phyloP scores from a whole-genome alignment of 108 stramenopile genomes.

The Fragilaria crotonensis region DNA sequence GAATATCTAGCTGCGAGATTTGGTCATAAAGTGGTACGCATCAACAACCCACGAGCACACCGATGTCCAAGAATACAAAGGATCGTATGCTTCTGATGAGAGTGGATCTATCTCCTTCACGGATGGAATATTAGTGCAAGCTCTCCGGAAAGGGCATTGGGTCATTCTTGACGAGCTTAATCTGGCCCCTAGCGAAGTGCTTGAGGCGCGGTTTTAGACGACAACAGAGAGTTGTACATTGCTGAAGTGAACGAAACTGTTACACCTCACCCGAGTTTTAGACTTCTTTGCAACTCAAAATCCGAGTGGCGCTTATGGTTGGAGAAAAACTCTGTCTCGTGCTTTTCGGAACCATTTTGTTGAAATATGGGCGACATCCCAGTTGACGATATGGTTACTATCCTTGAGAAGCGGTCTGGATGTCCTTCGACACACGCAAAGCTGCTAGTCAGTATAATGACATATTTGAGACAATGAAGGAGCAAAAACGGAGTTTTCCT shows the following conservation, averaged over 20 bases:
- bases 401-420: constrained; percentile 80
- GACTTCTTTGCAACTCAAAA: constrained; percentile 99
- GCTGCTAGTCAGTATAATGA: constrained; percentile 87
- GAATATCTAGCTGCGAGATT: constrained; percentile 93
- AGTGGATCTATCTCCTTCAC: constrained; percentile 83
- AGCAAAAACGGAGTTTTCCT: constrained; percentile 86
- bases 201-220: constrained; percentile 97
- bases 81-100: constrained; percentile 84
- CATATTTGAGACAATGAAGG: constrained; percentile 71
- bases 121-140: constrained; percentile 97
- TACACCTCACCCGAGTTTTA: constrained; percentile 87
- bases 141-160: constrained; percentile 90
- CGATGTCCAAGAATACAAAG: constrained; percentile 98
- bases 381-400: constrained; percentile 85
- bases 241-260: constrained; percentile 96
- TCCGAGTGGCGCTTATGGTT: constrained; percentile 96
- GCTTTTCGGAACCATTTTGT: constrained; percentile 99
- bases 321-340: constrained; percentile 92
- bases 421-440: constrained; percentile 88
- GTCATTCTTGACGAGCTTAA: constrained; percentile 99
- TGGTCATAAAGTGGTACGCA: constrained; percentile 92
- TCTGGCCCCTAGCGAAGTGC: constrained; percentile 97
- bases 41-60: constrained; percentile 99
- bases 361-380: constrained; percentile 91
- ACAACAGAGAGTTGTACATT: constrained; percentile 96